Evolutionary conservation across 345 rosid species (phyloP).

Genomic region (Toxicodendron radicans): DNA sequence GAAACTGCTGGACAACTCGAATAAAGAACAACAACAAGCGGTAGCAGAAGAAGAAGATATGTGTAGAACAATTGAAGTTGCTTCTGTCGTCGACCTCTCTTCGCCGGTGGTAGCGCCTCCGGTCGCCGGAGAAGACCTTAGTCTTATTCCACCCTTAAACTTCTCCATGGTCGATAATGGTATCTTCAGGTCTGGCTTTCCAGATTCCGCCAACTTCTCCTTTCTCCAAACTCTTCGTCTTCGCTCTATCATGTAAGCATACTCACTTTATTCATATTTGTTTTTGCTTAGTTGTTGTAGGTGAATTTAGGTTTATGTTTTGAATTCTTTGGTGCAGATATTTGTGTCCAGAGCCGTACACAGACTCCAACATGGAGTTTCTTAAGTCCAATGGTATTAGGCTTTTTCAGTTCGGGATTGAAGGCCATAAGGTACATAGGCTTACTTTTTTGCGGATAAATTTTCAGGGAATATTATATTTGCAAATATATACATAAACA

Average conservation of each 20-base stretch:
- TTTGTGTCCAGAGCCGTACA: conserved; percentile 89
- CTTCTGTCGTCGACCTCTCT: conserved; percentile 44
- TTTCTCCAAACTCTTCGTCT: conserved; percentile 85
- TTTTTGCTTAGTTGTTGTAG: no score
- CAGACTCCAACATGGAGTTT: conserved; percentile 70
- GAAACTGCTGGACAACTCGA: conserved; percentile 17
- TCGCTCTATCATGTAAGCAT: conserved; percentile 86
- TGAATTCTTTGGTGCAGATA: conserved; percentile 44
- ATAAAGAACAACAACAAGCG: neutral
- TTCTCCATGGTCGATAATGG: conserved; percentile 95
- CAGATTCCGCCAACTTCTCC: conserved; percentile 83
- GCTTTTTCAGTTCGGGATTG: conserved; percentile 90
- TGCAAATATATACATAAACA: no score
- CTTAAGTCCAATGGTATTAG: conserved; percentile 76
- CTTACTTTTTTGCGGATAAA: neutral
- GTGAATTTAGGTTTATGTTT: conserved; percentile 20
- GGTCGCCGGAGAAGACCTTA: conserved; percentile 41
- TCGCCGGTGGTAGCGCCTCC: conserved; percentile 26
- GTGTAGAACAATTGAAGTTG: conserved; percentile 54
- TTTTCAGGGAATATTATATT: neutral
- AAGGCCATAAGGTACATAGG: conserved; percentile 68
- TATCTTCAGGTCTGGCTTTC: conserved; percentile 95
- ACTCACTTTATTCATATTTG: neutral
- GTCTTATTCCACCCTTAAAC: conserved; percentile 77
- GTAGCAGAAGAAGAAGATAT: conserved; percentile 14